Evolutionary conservation across 352 stramenopile species (phyloP), one percentile per base, ranked within the genome.

Genomic region (Phytophthora europaea): DNA sequence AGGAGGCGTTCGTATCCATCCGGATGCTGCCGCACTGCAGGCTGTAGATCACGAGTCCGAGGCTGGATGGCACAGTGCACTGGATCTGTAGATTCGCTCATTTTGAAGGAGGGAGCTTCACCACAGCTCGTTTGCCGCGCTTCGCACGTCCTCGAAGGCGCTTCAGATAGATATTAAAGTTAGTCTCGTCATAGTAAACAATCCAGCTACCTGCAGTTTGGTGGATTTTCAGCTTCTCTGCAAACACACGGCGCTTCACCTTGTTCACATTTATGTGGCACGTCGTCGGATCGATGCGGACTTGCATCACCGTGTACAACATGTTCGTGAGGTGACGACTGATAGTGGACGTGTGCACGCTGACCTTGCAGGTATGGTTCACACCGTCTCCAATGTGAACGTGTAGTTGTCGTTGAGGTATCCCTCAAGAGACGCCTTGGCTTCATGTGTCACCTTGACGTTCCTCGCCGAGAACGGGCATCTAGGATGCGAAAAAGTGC

Each of bases 241-340:
- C 65, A 33, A 72, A 72, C 1, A 23, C 31, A 1, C 33, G 59
- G 6, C 36, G 34, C 12, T 72, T 72, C 15, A 33, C 38, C 38
- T 67, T 66, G 50, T 72, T 72, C 13, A 52, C 50, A 0, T 61
- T 36, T n/a, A 45, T 58, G 50, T 72, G 62, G 28, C 56, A 72
- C 9, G 65, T 62, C 7, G 20, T 40, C 40, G 16, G 65, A 18
- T 62, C 65, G 8, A 62, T 57, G 2, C 57, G 26, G 18, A 48
- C 48, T 54, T 53, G 33, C 22, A 52, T 48, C 12, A 48, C 40
- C 40, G 40, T 71, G 55, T 65, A 60, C 9, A 59, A 2, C 43
- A 56, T 33, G 6, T 38, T 38, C 0, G 18, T 31, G 8, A 62
- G 52, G 9, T 64, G 36, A 0, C 45, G 38, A 12, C 26, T 59